phyloP scores from a whole-genome alignment of 129 eudicot genomes.

The Saussurea involucrata region DNA sequence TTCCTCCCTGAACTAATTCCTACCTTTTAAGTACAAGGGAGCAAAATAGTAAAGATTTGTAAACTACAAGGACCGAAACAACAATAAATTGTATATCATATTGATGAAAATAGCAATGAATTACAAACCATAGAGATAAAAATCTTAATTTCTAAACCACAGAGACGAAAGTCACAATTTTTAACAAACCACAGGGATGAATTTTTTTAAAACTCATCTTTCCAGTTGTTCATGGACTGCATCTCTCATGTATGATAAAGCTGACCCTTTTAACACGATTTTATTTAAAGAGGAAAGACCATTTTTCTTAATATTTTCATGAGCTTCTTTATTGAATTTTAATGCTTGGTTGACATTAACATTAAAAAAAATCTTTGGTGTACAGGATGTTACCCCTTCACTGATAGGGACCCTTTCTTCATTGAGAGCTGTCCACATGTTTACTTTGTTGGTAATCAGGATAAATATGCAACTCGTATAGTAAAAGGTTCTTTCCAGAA shows the following conservation, averaged over 20 bases:
- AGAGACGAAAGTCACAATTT: too few relatives aligned
- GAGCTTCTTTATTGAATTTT: neutral
- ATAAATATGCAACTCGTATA: slow-evolving; percentile 54
- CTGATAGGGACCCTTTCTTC: slow-evolving; percentile 90
- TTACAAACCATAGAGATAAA: too few relatives aligned
- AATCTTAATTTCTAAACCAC: too few relatives aligned
- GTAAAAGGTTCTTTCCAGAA: slow-evolving; percentile 47
- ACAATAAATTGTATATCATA: too few relatives aligned
- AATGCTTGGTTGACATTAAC: neutral
- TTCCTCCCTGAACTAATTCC: too few relatives aligned
- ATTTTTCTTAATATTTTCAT: neutral
- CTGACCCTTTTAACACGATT: neutral
- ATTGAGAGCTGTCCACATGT: slow-evolving; percentile 93
- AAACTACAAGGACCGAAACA: too few relatives aligned
- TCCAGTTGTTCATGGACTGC: neutral
- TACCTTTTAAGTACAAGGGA: too few relatives aligned
- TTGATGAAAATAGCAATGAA: too few relatives aligned
- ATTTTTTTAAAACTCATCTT: neutral
- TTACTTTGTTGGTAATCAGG: slow-evolving; percentile 90
- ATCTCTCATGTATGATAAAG: neutral
- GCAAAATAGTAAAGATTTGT: too few relatives aligned
- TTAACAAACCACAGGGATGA: too few relatives aligned
- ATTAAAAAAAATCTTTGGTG: slow-evolving; percentile 4
- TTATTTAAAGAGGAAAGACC: neutral
- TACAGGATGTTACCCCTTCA: slow-evolving; percentile 95